These are phyloP conservation scores for Gracilaria gracilis DNA, from an alignment of 23 red algal species.

Conservation along the genomic window DNA sequence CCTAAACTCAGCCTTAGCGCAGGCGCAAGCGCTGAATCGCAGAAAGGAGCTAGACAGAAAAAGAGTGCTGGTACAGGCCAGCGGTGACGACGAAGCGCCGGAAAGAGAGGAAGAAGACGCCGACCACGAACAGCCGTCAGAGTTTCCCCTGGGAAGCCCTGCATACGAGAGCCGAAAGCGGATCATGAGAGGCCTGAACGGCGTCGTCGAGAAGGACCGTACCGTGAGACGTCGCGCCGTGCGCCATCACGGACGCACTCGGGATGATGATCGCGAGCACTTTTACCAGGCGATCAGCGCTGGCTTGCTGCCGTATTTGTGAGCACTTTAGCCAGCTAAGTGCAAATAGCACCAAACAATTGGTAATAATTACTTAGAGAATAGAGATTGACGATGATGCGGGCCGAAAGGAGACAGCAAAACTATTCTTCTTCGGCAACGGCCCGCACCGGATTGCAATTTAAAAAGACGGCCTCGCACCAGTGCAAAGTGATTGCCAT, in stretches of 20 bases:
- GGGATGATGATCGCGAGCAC: not conserved
- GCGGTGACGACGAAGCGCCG: not conserved
- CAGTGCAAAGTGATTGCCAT: not conserved
- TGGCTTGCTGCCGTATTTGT: constrained; percentile 5
- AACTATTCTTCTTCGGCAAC: constrained; percentile 1
- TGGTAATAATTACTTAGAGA: too few relatives aligned
- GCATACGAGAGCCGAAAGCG: constrained; percentile 38
- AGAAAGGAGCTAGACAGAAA: constrained; percentile 7
- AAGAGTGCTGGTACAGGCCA: not conserved
- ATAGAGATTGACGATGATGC: too few relatives aligned
- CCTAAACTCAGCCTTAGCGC: not conserved
- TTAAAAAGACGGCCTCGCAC: not conserved
- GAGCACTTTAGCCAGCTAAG: not conserved
- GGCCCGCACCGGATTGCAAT: not conserved
- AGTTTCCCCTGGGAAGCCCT: constrained; percentile 30
- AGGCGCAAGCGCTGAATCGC: not conserved
- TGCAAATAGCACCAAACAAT: not conserved
- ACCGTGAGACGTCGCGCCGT: not conserved
- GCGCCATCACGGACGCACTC: not conserved
- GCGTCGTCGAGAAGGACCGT: not conserved
- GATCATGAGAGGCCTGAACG: constrained; percentile 14
- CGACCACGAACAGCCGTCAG: constrained; percentile 2
- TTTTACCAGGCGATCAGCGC: constrained; percentile 2
- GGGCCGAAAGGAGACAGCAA: not conserved
- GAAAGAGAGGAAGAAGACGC: constrained; percentile 18